These are phyloP conservation scores for Apium graveolens DNA, from an alignment of 129 eudicot genomes.

Conservation along the genomic window DNA sequence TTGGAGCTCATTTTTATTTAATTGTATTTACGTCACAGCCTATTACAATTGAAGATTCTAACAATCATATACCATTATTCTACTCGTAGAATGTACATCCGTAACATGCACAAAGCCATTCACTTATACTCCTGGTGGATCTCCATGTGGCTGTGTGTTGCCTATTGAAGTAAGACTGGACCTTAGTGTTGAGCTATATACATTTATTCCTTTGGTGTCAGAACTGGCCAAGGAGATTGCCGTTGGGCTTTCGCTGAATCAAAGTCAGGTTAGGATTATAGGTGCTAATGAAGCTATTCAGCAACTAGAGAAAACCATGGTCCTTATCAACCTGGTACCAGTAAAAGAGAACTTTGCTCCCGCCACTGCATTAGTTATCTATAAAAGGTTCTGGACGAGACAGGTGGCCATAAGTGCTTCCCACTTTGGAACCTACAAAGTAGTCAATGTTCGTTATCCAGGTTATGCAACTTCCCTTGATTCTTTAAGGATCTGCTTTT, in stretches of 20 bases:
- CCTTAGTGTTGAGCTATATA: constrained; percentile 48
- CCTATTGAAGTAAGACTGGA: constrained; percentile 63
- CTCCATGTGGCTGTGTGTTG: constrained; percentile 95
- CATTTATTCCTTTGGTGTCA: constrained; percentile 77
- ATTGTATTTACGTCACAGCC: not conserved
- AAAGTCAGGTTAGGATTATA: constrained; percentile 77
- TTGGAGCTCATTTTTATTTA: not conserved
- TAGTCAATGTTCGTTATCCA: constrained; percentile 78
- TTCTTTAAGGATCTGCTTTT: not conserved
- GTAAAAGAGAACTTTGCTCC: constrained; percentile 35
- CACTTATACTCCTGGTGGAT: constrained; percentile 70
- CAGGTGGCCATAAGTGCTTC: constrained; percentile 43
- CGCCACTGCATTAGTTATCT: constrained; percentile 50
- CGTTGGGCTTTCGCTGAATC: constrained; percentile 41
- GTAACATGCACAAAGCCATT: constrained; percentile 74
- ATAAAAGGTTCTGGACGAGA: constrained; percentile 68
- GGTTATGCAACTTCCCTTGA: constrained; percentile 28
- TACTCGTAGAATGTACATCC: constrained; percentile 61
- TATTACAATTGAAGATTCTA: not conserved
- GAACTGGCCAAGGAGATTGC: constrained; percentile 74
- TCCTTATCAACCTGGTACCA: constrained; percentile 74
- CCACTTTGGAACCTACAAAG: constrained; percentile 59
- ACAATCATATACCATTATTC: not conserved
- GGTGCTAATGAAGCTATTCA: constrained; percentile 87
- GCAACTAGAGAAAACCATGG: constrained; percentile 63